Evolutionary conservation across 2,329 filamentous ascomycete genomes (phyloP), one percentile per base, ranked within the genome.

Genomic region (Paraconiothyrium sp.): DNA sequence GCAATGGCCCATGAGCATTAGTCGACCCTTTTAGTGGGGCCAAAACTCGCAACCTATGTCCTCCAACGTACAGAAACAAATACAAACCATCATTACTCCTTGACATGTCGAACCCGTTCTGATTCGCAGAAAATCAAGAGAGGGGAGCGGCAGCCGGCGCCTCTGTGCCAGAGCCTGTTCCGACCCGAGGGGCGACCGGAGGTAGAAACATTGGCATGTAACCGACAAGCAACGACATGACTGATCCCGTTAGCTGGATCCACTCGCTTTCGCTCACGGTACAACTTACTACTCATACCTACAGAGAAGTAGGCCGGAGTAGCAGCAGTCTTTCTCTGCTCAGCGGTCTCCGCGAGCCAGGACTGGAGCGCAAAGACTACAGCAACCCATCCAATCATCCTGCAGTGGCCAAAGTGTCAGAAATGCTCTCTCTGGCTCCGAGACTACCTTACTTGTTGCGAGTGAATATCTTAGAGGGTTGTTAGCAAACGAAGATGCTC

Each of bases 221-320:
- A 47, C 85, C 81, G 51, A 84, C 81, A 35, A 77, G 72, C 41
- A 84, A 72, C 32, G 81, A 81, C 78, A 84, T 79, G 62, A 80
- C 75, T 79, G 63, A 16, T 49, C 50, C 22, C 22, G 44, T 62
- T 41, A 60, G 59, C 43, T 44, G 24, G 32, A 9, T 35, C 27
- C 5, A 4, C 22, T 41, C 5, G 20, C 41, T 48, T 41, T 14
- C 13, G 54, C 16, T n/a, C 20, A 20, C 9, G 11, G 52, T n/a
- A 39, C 13, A 54, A 86, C 89, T 72, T 84, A 93, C 91, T 73
- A 22, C 92, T 88, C 91, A 96, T 95, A 78, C 89, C 86, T 59
- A 95, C 88, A 59, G 89, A 89, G 79, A 95, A 90, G 76, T 88
- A 89, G 56, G 84, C 87, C 2, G 94, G 93, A 5, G 92, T 94